Evolutionary conservation across 169 alveolate genomes (phyloP).

Genomic region (Babesia ovis): DNA sequence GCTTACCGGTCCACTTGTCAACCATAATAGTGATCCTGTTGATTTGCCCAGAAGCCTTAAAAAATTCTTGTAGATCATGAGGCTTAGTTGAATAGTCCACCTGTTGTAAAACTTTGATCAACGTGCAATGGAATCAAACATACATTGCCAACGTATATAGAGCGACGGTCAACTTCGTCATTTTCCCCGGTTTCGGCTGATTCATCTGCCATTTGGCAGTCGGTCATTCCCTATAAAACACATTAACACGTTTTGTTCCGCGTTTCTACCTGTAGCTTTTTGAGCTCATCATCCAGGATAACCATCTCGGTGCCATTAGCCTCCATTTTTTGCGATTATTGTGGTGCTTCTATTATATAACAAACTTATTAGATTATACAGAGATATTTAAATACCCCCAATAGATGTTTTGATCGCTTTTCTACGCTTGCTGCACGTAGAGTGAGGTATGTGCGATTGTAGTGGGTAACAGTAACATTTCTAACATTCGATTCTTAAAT

Average conservation of each 20-base stretch:
- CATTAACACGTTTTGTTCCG: not conserved
- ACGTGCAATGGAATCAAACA: not conserved
- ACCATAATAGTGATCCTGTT: conserved; percentile 90
- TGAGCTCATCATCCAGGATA: conserved; percentile 65
- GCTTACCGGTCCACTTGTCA: conserved; percentile 89
- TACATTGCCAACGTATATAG: conserved; percentile 81
- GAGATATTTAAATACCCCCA: not conserved
- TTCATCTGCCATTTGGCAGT: conserved; percentile 42
- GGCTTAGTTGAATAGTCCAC: conserved; percentile 92
- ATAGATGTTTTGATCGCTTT: not conserved
- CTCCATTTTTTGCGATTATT: conserved; percentile 57
- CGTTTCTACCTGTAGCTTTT: conserved; percentile 40
- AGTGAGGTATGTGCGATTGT: not conserved
- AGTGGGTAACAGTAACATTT: not conserved
- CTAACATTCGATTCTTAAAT: not conserved
- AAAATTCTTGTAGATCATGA: conserved; percentile 87
- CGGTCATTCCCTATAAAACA: conserved; percentile 57
- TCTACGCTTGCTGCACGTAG: conserved; percentile 17
- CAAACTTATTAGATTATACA: too few species aligned
- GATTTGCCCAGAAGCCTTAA: conserved; percentile 88
- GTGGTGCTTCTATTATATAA: not conserved
- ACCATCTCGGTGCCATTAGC: conserved; percentile 37
- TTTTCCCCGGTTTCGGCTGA: conserved; percentile 48
- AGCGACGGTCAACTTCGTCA: conserved; percentile 77
- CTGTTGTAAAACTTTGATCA: conserved; percentile 19